phyloP scores from a whole-genome alignment of 2,329 filamentous ascomycete genomes.

The Pseudogymnoascus sp. region DNA sequence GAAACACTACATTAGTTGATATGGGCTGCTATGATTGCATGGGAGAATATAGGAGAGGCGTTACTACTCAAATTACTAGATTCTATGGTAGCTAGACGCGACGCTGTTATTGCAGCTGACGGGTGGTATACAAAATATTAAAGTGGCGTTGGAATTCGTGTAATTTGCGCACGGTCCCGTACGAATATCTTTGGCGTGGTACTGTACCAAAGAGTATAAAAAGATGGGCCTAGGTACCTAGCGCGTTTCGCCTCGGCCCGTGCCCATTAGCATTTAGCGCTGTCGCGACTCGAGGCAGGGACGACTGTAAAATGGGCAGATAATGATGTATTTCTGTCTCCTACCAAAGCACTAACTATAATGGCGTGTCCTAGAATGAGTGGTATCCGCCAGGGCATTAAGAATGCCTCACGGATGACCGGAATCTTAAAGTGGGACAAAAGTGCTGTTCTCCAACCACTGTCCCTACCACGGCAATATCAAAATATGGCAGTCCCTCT shows the following conservation, averaged over 20 bases:
- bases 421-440: slow-evolving; percentile 14
- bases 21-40: no score
- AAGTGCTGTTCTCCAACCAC: slow-evolving; percentile 11
- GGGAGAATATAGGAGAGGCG: no score
- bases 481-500: slow-evolving; percentile 11
- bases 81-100: no score
- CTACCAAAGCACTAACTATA: background rate
- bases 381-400: slow-evolving; percentile 2
- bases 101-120: no score
- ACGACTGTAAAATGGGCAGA: background rate
- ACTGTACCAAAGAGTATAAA: no score
- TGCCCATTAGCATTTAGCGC: background rate
- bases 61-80: no score
- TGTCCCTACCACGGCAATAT: slow-evolving; percentile 12
- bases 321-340: background rate
- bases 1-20: no score
- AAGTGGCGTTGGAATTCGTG: no score
- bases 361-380: background rate
- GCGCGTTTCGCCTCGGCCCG: background rate
- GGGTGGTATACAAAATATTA: no score
- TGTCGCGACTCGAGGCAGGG: background rate
- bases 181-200: no score
- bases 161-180: no score
- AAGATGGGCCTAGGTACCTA: no score
- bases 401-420: slow-evolving; percentile 8